Base-by-base conservation (phyloP, 2,329 filamentous ascomycete genomes). In the Sporothrix protearum region DNA sequence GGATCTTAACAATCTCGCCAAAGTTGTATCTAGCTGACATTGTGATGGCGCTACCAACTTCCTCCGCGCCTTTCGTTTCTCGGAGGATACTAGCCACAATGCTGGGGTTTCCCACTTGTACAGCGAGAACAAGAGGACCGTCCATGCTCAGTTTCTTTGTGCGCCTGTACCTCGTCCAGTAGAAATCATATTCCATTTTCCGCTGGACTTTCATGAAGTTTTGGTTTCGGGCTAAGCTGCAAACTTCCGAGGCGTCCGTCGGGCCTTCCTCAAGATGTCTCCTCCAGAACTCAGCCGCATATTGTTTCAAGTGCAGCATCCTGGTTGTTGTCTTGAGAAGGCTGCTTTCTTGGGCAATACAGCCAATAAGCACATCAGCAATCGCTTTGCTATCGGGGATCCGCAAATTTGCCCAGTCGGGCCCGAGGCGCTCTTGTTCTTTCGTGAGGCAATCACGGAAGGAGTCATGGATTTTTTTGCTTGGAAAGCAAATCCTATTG, bases 401-500 rank as follows among this genome's bases (percentile, higher is more conserved):
- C 2, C n/a, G 22, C 25, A 51, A 7, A 14, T 36, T 22, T 16
- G 45, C 2, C 57, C 57, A 39, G 33, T 36, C 39, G 39, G 16
- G n/a, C 45, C 25, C 25, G 22, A 28, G 61, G 22, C n/a, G 61
- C 0, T 6, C 22, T 16, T 64, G 12, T 64, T 64, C 61, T n/a
- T 47, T 30, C 16, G 61, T 19, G 61, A 64, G 30, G 57, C 22
- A 45, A 8, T 47, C 25, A 7, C 39, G 39, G 6, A 67, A 67
- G 45, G 22, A 51, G 19, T 10, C 64, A n/a, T 7, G 45, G 9
- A 67, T 67, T 16, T 9, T 8, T 51, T 67, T 36, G 64, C n/a
- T 36, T 7, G 64, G 42, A 14, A 67, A 67, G 10, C 64, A 67
- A 22, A 67, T 67, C 30, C 64, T 51, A 10, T 67, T 51, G 28